Conservation (phyloP, 148 eudicot species). For the Cornus suecica region DNA sequence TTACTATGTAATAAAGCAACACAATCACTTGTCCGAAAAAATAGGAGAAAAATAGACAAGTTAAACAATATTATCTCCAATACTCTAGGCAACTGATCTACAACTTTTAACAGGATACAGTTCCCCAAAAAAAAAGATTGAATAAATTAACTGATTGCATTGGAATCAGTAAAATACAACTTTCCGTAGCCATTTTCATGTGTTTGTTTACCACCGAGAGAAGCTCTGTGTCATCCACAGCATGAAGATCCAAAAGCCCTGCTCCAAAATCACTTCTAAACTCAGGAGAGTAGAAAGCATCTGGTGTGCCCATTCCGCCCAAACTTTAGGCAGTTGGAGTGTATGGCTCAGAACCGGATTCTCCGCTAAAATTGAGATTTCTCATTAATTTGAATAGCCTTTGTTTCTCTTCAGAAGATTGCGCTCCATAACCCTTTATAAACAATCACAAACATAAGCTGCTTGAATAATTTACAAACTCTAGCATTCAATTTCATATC, state of each 20-base stretch:
- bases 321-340: slow-evolving; percentile 70
- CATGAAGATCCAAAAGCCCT: slow-evolving; percentile 92
- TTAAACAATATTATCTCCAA: too few relatives aligned
- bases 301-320: slow-evolving; percentile 45
- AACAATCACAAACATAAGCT: slow-evolving; percentile 7
- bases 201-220: slow-evolving; percentile 65
- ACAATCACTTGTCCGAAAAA: background rate
- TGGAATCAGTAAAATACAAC: background rate
- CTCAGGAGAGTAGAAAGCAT: slow-evolving; percentile 74
- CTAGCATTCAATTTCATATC: too few relatives aligned
- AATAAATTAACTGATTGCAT: too few relatives aligned
- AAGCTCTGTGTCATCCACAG: slow-evolving; percentile 99
- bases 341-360: slow-evolving; percentile 84
- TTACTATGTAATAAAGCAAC: too few relatives aligned
- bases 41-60: background rate
- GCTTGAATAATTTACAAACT: too few relatives aligned
- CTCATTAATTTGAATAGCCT: slow-evolving; percentile 92
- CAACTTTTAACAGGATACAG: too few relatives aligned
- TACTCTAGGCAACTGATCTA: too few relatives aligned
- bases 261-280: slow-evolving; percentile 98
- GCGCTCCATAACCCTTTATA: slow-evolving; percentile 93
- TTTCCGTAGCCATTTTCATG: background rate
- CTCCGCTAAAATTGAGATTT: slow-evolving; percentile 87
- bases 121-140: too few relatives aligned
- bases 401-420: slow-evolving; percentile 96